phyloP scores from a whole-genome alignment of 2,329 filamentous ascomycete species.

The Ceratocystis alfenasii region DNA sequence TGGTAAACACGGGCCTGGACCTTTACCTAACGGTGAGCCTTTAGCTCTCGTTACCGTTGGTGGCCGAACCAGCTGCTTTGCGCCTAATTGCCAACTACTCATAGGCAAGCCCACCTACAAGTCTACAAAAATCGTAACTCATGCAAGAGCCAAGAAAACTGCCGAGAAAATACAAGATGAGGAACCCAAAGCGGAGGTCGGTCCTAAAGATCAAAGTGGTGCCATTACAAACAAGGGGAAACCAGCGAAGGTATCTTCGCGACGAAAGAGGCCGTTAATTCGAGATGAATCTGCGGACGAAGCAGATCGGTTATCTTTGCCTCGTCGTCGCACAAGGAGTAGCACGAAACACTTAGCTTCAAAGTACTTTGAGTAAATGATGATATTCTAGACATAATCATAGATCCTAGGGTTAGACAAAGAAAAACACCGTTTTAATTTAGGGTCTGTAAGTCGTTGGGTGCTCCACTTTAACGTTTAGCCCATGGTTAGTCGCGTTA shows the following conservation, averaged over 20 bases:
- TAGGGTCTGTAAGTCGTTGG: neutral
- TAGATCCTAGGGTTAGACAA: neutral
- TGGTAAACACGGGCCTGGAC: conserved; percentile 59
- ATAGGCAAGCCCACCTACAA: neutral
- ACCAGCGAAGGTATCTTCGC: conserved; percentile 7
- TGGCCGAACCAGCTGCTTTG: conserved; percentile 79
- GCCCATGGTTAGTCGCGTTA: neutral
- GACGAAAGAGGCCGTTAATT: conserved; percentile 24
- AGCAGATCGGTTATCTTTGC: conserved; percentile 10
- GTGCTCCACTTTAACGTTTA: neutral
- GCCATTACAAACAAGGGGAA: conserved; percentile 16
- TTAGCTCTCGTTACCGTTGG: conserved; percentile 81
- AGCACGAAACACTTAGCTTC: neutral
- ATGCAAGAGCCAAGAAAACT: neutral
- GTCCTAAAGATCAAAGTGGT: neutral
- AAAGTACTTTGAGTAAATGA: neutral
- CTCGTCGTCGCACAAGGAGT: neutral
- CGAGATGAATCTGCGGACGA: conserved; percentile 26
- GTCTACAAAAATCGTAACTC: neutral
- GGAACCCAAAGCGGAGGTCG: neutral
- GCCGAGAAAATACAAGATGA: neutral
- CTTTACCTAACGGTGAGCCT: conserved; percentile 71
- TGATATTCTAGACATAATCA: neutral
- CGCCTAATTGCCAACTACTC: conserved; percentile 56
- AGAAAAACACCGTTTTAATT: neutral